Evolutionary conservation across 345 rosid genomes (phyloP).

Genomic region (Mallotus nudiflorus): DNA sequence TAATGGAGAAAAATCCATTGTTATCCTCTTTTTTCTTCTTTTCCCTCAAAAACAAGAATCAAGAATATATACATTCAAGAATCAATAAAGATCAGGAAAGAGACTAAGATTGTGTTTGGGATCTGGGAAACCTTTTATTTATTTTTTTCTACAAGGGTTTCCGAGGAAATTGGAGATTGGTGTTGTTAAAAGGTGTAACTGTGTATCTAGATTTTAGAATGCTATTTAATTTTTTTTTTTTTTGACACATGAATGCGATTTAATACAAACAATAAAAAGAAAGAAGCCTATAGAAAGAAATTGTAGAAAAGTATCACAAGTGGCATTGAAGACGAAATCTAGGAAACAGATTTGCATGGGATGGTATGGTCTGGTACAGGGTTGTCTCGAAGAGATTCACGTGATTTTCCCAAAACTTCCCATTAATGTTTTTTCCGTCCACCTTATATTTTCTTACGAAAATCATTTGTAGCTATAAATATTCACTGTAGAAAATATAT

Average conservation of each 20-base stretch:
- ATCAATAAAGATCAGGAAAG: background rate
- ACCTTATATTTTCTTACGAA: too few relatives aligned
- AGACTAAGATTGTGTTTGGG: background rate
- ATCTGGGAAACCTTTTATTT: background rate
- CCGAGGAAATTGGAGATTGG: background rate
- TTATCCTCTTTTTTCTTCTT: background rate
- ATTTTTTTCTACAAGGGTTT: background rate
- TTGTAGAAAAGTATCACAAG: background rate
- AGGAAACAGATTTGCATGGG: slow-evolving; percentile 17
- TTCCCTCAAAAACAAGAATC: background rate
- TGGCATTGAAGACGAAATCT: slow-evolving; percentile 19
- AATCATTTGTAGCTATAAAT: too few relatives aligned
- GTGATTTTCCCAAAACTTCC: background rate
- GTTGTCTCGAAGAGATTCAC: slow-evolving; percentile 1
- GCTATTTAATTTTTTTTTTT: too few relatives aligned
- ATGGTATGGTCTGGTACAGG: background rate
- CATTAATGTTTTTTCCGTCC: background rate
- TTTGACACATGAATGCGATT: background rate
- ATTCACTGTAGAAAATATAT: too few relatives aligned
- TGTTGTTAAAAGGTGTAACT: background rate
- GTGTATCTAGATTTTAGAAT: too few relatives aligned
- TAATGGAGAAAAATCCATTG: slow-evolving; percentile 23
- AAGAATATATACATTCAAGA: too few relatives aligned
- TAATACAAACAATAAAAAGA: background rate
- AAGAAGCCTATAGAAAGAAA: background rate